Base-by-base conservation (phyloP, 495 filamentous ascomycete genomes). In the Annulohypoxylon nitens region DNA sequence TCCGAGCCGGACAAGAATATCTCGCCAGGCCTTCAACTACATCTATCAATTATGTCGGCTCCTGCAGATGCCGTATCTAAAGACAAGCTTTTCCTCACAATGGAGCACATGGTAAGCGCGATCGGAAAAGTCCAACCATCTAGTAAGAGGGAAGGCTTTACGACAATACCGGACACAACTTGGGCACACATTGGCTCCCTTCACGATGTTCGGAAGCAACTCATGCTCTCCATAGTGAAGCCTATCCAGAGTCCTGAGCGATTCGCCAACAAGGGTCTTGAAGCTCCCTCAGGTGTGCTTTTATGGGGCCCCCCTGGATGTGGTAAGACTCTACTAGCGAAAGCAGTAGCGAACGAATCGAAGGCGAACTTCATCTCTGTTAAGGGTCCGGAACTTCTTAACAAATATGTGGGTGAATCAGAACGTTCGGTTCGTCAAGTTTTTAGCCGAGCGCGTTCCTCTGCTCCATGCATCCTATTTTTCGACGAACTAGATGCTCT, bases 231-330 rank as follows among this genome's bases (percentile, higher is more conserved):
- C 26, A 97, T 99, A 74, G 93, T 98, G 26, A 92, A 97, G 54
- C 97, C 96, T 2, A 99, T 99, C 83, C 91, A 90, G 67, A 83
- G 90, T 50, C 96, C 96, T 0, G 92, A 94, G 41, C 86, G 91
- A 30, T 98, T 95, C 79, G 86, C 86, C 25, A 84, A 85, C 23
- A 90, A 97, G 16, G 96, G 96, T 75, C 93, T 98, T 77, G 91
- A 91, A 16, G 91, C 93, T 0, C 94, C 96, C 0, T 93, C 93
- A 0, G 97, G 97, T 33, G 93, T 98, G 12, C 88, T 99, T 10
- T 91, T 99, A 66, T 98, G 96, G 95, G 96, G 96, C 12, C 96
- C 96, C 0, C 96, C 96, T 2, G 96, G 96, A 34, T 99, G 96
- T 81, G 96, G 96, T 71, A 99, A 99, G 80, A 99, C 96, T 0